Evolutionary conservation across 2,329 filamentous ascomycete genomes (phyloP).

Genomic region (Trichothecium sympodiale): DNA sequence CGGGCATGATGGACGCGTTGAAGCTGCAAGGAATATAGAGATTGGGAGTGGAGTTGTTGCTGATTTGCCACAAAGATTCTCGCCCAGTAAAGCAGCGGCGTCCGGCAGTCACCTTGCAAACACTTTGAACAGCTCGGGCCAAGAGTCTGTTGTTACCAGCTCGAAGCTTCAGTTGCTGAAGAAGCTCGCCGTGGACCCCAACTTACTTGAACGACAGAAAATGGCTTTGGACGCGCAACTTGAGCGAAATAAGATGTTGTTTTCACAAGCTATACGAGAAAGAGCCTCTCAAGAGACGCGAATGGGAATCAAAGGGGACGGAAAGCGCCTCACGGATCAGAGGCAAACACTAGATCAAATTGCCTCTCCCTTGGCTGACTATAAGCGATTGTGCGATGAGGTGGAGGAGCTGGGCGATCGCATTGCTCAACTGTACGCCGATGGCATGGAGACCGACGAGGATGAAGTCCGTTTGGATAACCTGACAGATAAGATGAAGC

Average conservation of each 20-base stretch:
- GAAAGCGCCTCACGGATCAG: conserved; percentile 33
- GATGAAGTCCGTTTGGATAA: conserved; percentile 39
- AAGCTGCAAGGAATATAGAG: too few relatives aligned
- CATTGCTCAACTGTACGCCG: conserved; percentile 38
- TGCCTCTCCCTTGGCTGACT: conserved; percentile 27
- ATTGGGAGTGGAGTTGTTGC: background rate
- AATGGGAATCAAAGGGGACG: conserved; percentile 36
- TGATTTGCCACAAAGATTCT: background rate
- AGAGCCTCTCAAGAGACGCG: conserved; percentile 33
- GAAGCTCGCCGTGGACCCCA: background rate
- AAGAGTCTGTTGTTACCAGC: background rate
- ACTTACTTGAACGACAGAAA: background rate
- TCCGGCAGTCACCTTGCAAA: background rate
- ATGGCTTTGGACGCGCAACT: conserved; percentile 29
- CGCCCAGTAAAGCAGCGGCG: background rate
- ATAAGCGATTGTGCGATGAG: conserved; percentile 28
- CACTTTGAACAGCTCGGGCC: background rate
- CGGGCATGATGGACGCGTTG: too few relatives aligned
- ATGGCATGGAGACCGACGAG: conserved; percentile 38
- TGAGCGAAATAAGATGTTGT: conserved; percentile 35
- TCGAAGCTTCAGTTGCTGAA: background rate
- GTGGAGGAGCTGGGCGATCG: conserved; percentile 33
- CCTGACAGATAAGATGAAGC: conserved; percentile 31
- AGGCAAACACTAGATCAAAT: conserved; percentile 32
- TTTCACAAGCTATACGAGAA: conserved; percentile 33